Evolutionary conservation across 2,329 filamentous ascomycete species (phyloP), one percentile per base, ranked within the genome.

Genomic region (Onygenales sp.): DNA sequence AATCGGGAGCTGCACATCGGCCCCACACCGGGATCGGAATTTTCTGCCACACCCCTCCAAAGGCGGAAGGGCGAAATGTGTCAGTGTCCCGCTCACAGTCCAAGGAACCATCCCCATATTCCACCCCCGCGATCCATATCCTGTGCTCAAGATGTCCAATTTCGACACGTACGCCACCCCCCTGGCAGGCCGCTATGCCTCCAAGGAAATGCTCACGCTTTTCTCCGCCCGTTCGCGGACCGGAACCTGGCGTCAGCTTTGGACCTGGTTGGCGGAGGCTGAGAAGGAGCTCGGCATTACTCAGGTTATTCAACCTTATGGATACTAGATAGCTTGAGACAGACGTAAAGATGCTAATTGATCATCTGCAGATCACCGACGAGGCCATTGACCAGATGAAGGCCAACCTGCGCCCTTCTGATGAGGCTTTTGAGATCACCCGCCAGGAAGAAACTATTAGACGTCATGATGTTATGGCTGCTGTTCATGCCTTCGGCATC

Each of bases 161-260:
- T 74, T 74, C 67, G 79, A 83, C 64, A 71, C 72, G 53, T 83
- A 85, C 67, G 78, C 85, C 72, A 88, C 86, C 42, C 80, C 85
- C 36, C 74, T 90, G 61, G 83, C 80, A 59, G 78, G 77, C 61
- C 81, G 88, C 62, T 93, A 93, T 75, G 84, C 83, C 71, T 51
- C 76, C 60, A 66, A 69, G 60, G 86, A 87, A 71, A 91, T 93
- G 86, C 80, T 84, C 62, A 78, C 80, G 59, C 81, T 95, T 57
- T 96, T 95, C 77, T 85, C 84, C 61, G 82, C 85, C 55, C 82
- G 88, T 43, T 85, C 82, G 52, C 80, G 89, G 33, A 83, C 84
- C 68, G 84, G 82, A 42, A 89, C 83, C 52, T 94, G 89, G 89
- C 83, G 90, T 58, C 79, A 87, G 67, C 81, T 95, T 14, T 96